These are phyloP conservation scores for Aspergillus sp. DNA, from an alignment of 2,329 filamentous ascomycete species.

Conservation along the genomic window DNA sequence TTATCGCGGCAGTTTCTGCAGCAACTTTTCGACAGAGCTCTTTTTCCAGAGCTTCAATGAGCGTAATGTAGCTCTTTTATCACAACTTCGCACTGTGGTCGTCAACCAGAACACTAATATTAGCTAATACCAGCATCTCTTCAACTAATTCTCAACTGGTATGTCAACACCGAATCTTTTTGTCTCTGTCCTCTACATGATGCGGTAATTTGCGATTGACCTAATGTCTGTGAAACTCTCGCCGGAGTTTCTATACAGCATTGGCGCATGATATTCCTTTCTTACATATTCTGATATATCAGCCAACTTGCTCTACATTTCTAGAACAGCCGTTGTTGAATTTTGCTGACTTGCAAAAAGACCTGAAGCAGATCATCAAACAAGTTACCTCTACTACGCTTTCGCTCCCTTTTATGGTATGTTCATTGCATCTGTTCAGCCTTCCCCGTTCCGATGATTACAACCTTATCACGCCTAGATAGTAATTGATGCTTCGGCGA, in stretches of 20 bases:
- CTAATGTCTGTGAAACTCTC: conserved; percentile 76
- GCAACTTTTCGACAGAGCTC: not conserved
- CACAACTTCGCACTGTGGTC: not conserved
- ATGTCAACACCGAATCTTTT: conserved; percentile 18
- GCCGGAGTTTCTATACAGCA: conserved; percentile 81
- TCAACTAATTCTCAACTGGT: conserved; percentile 16
- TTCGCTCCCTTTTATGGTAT: conserved; percentile 18
- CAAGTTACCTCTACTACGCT: not conserved
- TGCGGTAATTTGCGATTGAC: conserved; percentile 99
- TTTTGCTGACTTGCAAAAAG: conserved; percentile 27
- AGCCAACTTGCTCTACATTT: not conserved
- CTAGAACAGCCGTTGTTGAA: not conserved
- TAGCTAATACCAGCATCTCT: not conserved
- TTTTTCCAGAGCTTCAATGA: not conserved
- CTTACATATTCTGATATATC: conserved; percentile 96
- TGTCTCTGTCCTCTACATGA: conserved; percentile 55
- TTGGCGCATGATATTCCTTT: conserved; percentile 80
- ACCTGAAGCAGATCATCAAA: conserved; percentile 13
- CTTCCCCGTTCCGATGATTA: conserved; percentile 61
- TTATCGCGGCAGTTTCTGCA: not conserved
- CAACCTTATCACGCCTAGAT: conserved; percentile 63
- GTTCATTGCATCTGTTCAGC: conserved; percentile 15
- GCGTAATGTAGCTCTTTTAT: conserved; percentile 6
- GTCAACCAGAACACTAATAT: not conserved
- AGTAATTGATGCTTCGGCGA: conserved; percentile 63